A percentile compares a stretch with the other conserved stretches of the same genome.
Conservation (phyloP, 106 monocot genomes). For the Triglochin maritima region DNA sequence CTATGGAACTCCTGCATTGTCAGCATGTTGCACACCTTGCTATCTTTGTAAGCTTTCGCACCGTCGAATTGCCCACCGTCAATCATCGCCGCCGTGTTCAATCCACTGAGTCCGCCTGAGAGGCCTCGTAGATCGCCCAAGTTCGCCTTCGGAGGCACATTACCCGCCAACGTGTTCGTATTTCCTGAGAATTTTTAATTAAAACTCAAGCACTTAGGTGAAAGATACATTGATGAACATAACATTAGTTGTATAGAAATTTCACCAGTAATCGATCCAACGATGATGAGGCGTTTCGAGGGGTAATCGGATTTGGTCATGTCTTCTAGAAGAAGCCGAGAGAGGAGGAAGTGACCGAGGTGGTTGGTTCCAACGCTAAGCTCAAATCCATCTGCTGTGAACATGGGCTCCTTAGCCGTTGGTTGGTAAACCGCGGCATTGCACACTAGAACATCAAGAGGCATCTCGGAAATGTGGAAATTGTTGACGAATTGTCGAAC, state of each 20-base stretch:
- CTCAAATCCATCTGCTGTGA: slow-evolving; percentile 91
- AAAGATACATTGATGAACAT: not conserved
- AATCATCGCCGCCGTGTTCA: slow-evolving; percentile 58
- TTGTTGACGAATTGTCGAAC: slow-evolving; percentile 70
- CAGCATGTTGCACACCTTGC: slow-evolving; percentile 98
- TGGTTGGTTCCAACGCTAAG: slow-evolving; percentile 94
- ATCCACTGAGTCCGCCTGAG: slow-evolving; percentile 44
- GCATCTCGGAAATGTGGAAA: slow-evolving; percentile 37
- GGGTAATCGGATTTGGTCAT: slow-evolving; percentile 67
- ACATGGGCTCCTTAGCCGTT: slow-evolving; percentile 65
- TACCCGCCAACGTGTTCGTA: slow-evolving; percentile 90
- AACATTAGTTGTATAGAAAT: not conserved
- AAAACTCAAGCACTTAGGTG: not conserved
- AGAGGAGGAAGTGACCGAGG: slow-evolving; percentile 78
- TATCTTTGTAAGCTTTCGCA: slow-evolving; percentile 96
- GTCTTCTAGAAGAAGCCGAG: slow-evolving; percentile 54
- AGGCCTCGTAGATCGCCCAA: slow-evolving; percentile 75
- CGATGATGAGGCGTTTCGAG: slow-evolving; percentile 74
- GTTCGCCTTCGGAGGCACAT: slow-evolving; percentile 88
- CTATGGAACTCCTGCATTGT: slow-evolving; percentile 96
- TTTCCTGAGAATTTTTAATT: slow-evolving; percentile 41
- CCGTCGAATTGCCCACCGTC: slow-evolving; percentile 76
- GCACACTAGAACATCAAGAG: slow-evolving; percentile 78
- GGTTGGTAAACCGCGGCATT: slow-evolving; percentile 88
- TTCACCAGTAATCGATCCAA: slow-evolving; percentile 89